These are phyloP conservation scores for Phytophthora cactorum DNA, from an alignment of 352 stramenopile species.

Conservation along the genomic window DNA sequence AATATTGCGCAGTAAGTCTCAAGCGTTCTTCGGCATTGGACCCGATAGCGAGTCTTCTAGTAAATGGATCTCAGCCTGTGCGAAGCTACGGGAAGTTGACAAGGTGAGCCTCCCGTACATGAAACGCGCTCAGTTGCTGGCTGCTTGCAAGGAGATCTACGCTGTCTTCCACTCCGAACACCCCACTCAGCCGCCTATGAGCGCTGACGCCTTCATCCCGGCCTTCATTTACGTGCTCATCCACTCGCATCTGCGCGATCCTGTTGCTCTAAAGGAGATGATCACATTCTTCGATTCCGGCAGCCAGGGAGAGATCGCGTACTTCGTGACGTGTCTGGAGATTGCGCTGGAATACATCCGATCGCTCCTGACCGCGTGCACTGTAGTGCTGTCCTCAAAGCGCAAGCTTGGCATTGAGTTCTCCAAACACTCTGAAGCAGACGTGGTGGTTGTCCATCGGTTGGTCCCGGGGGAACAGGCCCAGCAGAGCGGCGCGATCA, in stretches of 20 bases:
- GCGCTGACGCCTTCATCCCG: slow-evolving; percentile 86
- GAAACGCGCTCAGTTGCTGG: slow-evolving; percentile 80
- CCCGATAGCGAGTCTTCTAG: slow-evolving; percentile 64
- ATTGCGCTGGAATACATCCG: slow-evolving; percentile 90
- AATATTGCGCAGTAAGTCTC: slow-evolving; percentile 75
- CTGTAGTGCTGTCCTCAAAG: slow-evolving; percentile 72
- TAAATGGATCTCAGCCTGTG: slow-evolving; percentile 64
- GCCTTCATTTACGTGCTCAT: slow-evolving; percentile 91
- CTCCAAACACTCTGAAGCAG: slow-evolving; percentile 47
- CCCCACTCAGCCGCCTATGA: slow-evolving; percentile 78
- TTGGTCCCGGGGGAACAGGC: slow-evolving; percentile 69
- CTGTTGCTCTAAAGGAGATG: slow-evolving; percentile 78
- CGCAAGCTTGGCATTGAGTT: slow-evolving; percentile 84
- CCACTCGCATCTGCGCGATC: slow-evolving; percentile 71
- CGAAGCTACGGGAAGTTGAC: slow-evolving; percentile 78
- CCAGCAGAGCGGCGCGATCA: slow-evolving; percentile 61
- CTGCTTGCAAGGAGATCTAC: slow-evolving; percentile 87
- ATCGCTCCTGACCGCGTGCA: slow-evolving; percentile 83
- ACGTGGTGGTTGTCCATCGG: slow-evolving; percentile 67
- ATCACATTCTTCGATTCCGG: slow-evolving; percentile 81
- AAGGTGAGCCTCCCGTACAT: slow-evolving; percentile 82
- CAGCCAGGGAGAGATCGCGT: slow-evolving; percentile 77
- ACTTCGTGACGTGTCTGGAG: slow-evolving; percentile 89
- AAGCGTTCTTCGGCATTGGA: slow-evolving; percentile 88
- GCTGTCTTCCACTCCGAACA: slow-evolving; percentile 75